Evolutionary conservation across 2,329 filamentous ascomycete species (phyloP).

Genomic region (Diaporthe helianthi): DNA sequence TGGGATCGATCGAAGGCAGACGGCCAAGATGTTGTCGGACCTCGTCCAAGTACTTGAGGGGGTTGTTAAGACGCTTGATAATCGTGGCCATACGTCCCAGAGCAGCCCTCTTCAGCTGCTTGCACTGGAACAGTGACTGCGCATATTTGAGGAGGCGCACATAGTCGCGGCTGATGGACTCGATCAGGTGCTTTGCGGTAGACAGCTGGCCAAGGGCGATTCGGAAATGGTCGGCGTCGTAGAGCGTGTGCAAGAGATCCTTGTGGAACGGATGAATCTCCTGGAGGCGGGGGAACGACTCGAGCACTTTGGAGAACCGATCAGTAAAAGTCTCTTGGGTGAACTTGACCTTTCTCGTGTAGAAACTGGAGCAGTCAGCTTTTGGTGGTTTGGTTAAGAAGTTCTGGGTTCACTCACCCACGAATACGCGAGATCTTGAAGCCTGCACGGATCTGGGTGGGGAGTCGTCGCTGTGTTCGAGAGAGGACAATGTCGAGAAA

Average conservation of each 20-base stretch:
- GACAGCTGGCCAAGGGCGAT: constrained; percentile 96
- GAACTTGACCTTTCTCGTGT: constrained; percentile 97
- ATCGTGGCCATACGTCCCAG: constrained; percentile 98
- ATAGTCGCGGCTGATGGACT: constrained; percentile 95
- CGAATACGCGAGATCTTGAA: constrained; percentile 96
- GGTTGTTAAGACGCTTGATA: constrained; percentile 92
- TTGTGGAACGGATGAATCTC: constrained; percentile 61
- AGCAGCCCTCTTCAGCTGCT: constrained; percentile 95
- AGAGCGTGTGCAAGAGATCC: constrained; percentile 94
- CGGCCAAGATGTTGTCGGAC: constrained; percentile 96
- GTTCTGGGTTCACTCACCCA: too few relatives aligned
- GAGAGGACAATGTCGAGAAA: constrained; percentile 98
- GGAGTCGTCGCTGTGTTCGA: constrained; percentile 88
- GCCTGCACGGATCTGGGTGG: constrained; percentile 90
- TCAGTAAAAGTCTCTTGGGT: constrained; percentile 96
- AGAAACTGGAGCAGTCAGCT: too few relatives aligned
- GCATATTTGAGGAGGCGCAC: constrained; percentile 91
- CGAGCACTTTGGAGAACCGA: constrained; percentile 86
- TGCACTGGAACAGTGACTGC: constrained; percentile 97
- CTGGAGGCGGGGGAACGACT: constrained; percentile 89
- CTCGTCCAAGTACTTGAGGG: constrained; percentile 93
- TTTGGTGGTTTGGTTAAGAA: too few relatives aligned
- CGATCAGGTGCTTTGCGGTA: constrained; percentile 94
- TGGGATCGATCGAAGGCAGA: constrained; percentile 98
- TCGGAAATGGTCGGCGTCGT: constrained; percentile 97